Conservation (phyloP, 345 rosid genomes). For the Eucalyptus victrix region DNA sequence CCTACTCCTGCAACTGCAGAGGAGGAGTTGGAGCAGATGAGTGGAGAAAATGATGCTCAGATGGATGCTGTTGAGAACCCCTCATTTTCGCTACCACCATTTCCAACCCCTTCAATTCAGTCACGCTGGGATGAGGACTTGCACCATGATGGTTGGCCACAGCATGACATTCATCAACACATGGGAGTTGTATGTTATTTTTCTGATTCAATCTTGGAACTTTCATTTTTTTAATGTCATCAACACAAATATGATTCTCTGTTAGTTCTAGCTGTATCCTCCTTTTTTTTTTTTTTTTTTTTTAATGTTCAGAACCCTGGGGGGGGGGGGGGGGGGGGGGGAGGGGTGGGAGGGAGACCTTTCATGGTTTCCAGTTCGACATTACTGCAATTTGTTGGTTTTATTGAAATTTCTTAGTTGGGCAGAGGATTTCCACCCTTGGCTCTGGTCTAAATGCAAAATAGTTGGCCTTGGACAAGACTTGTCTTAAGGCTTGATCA, state of each 20-base stretch:
- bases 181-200: constrained; percentile 55
- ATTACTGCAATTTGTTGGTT: not conserved
- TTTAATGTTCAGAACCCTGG: not conserved
- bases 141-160: constrained; percentile 45
- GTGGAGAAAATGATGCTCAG: constrained; percentile 31
- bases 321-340: no score
- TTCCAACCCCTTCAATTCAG: constrained; percentile 29
- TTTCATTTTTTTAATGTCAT: not conserved
- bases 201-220: not conserved
- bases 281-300: not conserved
- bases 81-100: constrained; percentile 32
- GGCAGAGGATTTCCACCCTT: not conserved
- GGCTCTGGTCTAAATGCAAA: not conserved
- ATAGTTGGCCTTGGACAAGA: not conserved
- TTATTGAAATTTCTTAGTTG: not conserved
- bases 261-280: not conserved
- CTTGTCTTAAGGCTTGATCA: not conserved
- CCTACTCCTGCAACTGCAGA: constrained; percentile 25
- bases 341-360: not conserved
- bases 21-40: constrained; percentile 49
- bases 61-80: constrained; percentile 30
- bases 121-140: constrained; percentile 59
- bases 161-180: constrained; percentile 51
- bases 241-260: not conserved
- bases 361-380: not conserved